Base-by-base conservation (phyloP, 2,329 filamentous ascomycete genomes). In the Fusarium agapanthi region DNA sequence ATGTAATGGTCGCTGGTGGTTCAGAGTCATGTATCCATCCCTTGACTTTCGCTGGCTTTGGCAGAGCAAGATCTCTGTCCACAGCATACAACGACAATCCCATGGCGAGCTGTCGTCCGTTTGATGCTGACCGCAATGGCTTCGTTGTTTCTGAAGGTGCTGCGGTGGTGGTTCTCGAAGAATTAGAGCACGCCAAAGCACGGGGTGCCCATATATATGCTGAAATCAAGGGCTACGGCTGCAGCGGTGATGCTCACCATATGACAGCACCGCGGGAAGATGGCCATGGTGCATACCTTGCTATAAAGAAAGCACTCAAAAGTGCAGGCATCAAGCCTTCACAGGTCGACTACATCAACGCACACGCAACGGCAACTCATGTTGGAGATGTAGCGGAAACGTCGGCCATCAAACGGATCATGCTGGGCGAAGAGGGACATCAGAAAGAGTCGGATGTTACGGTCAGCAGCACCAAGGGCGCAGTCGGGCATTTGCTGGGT, bases 1-100 rank as follows among this genome's bases (percentile, higher is more conserved):
- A 97, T 80, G 92, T 98, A 61, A 98, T 99, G 95, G 84, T 99
- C 14, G 95, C 96, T n/a, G 96, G 96, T 45, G 95, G 95, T 34
- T 90, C 95, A 14, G 96, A 99, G 82, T 95, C 95, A 1, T 99
- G 96, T 80, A 95, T 99, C 62, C 95, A 99, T 79, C 96, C 96
- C 15, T 87, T 99, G 47, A 93, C 95, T 4, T 92, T 98, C 75
- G 94, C 95, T 12, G 96, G 95, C 12, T 99, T 99, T 78, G 92
- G 94, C 30, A 89, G 95, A 69, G 94, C 95, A 3, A 89, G 95
- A 66, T 98, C 95, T 58, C 85, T 99, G 40, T 92, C 94, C 12
- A 97, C 94, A 0, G 88, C 87, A 7, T 97, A 90, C 84, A 98
- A 98, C 78, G 84, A 93, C 67, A 81, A 87, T 15, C 95, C 95